Conservation (phyloP, 495 filamentous ascomycete species). For the Xylaria intraflava region DNA sequence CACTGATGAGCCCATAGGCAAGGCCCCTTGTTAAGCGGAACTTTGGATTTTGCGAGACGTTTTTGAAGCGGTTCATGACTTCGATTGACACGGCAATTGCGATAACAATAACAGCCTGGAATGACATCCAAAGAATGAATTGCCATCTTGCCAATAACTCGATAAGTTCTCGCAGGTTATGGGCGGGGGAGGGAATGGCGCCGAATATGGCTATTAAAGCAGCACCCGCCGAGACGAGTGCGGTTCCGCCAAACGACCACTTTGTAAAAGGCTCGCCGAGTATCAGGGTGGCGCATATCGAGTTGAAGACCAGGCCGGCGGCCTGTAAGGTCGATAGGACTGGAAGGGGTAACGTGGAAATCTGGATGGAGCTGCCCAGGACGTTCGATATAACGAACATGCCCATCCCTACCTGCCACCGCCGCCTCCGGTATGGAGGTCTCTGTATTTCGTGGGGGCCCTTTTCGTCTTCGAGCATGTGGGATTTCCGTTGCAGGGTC, state of each 20-base stretch:
- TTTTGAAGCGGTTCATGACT: conserved; percentile 42
- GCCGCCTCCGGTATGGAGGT: conserved; percentile 80
- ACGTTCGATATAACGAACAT: conserved; percentile 96
- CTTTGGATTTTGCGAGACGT: conserved; percentile 47
- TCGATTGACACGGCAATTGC: conserved; percentile 60
- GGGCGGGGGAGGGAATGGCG: conserved; percentile 90
- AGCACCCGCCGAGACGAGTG: conserved; percentile 80
- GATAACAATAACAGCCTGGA: conserved; percentile 64
- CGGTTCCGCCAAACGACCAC: conserved; percentile 81
- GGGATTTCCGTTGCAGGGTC: conserved; percentile 97
- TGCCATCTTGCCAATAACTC: conserved; percentile 61
- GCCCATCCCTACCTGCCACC: conserved; percentile 97
- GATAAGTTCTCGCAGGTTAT: conserved; percentile 76
- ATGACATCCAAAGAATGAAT: conserved; percentile 89
- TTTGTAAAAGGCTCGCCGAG: conserved; percentile 89
- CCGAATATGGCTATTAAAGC: conserved; percentile 89
- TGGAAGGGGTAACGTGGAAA: conserved; percentile 90
- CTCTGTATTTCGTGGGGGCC: conserved; percentile 67
- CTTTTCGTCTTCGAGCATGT: conserved; percentile 95
- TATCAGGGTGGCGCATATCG: conserved; percentile 89
- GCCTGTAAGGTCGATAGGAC: conserved; percentile 94
- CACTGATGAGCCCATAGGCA: conserved; percentile 82
- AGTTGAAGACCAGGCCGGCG: conserved; percentile 96
- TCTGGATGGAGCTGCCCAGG: conserved; percentile 91
- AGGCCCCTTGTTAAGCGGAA: conserved; percentile 81